A percentile compares a stretch with the other conserved stretches of the same genome.
Conservation (phyloP, 192 early-diverging fungal genomes). For the Globomyces pollinis-pini region DNA sequence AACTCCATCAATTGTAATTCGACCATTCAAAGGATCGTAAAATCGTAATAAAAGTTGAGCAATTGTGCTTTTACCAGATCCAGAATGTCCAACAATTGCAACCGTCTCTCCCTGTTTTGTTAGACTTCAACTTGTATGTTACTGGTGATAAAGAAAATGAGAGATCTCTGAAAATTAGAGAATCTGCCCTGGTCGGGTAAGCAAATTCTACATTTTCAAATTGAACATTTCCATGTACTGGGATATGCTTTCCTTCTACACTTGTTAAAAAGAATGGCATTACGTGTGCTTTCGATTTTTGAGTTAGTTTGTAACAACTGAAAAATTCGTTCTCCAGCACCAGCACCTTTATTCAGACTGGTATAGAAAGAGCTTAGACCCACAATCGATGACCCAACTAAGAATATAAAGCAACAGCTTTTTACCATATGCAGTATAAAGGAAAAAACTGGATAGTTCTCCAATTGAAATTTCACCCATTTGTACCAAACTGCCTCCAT, state of each 20-base stretch:
- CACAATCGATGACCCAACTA: constrained; percentile 22
- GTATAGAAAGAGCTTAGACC: constrained; percentile 20
- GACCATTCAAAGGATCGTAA: constrained; percentile 43
- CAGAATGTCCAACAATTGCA: constrained; percentile 76
- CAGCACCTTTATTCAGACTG: constrained; percentile 34
- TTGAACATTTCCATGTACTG: constrained; percentile 21
- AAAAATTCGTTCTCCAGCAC: constrained; percentile 26
- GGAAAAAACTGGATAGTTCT: constrained; percentile 32
- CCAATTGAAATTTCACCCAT: constrained; percentile 23
- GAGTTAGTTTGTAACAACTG: constrained; percentile 17
- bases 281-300: constrained; percentile 11
- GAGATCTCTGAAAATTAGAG: constrained; percentile 3
- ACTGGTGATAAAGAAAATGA: neutral
- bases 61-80: constrained; percentile 74
- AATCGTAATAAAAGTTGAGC: constrained; percentile 75
- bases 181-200: constrained; percentile 22
- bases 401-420: neutral
- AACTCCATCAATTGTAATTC: constrained; percentile 66
- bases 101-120: constrained; percentile 3
- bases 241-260: constrained; percentile 10
- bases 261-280: neutral
- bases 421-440: constrained; percentile 2
- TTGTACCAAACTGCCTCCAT: constrained; percentile 30
- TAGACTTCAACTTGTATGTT: too few relatives aligned
- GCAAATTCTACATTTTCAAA: constrained; percentile 32